Evolutionary conservation across 768 basidiomycete genomes (phyloP).

Genomic region (Clavaria fumosa): DNA sequence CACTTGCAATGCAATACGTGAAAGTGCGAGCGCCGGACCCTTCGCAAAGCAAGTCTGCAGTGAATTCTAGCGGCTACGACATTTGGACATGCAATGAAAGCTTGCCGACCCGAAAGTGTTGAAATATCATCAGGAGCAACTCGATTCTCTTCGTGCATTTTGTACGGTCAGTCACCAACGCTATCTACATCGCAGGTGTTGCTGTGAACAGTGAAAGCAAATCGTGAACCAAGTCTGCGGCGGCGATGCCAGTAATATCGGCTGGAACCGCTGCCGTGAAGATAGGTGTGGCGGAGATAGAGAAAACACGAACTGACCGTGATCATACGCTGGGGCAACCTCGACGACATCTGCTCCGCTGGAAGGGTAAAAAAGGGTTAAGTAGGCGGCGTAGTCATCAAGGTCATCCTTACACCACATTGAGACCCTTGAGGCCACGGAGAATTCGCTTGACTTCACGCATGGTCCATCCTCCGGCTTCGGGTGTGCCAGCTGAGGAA

Average conservation of each 20-base stretch:
- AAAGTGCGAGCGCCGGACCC: too few relatives aligned
- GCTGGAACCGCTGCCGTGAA: constrained; percentile 20
- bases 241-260: constrained; percentile 52
- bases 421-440: constrained; percentile 62
- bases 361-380: constrained; percentile 1
- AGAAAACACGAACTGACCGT: constrained; percentile 27
- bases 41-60: too few relatives aligned
- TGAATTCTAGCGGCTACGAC: too few relatives aligned
- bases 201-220: constrained; percentile 54
- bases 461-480: constrained; percentile 74
- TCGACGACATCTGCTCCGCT: constrained; percentile 64
- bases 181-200: too few relatives aligned
- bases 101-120: too few relatives aligned
- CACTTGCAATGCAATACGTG: too few relatives aligned
- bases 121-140: too few relatives aligned
- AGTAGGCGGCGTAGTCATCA: not conserved
- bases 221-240: constrained; percentile 55
- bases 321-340: constrained; percentile 60
- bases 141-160: too few relatives aligned
- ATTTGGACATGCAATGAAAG: too few relatives aligned
- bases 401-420: constrained; percentile 46
- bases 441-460: constrained; percentile 71
- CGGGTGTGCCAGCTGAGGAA: constrained; percentile 60
- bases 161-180: too few relatives aligned
- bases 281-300: not conserved